phyloP scores from a whole-genome alignment of 805 yeast genomes.

The Candida orba region DNA sequence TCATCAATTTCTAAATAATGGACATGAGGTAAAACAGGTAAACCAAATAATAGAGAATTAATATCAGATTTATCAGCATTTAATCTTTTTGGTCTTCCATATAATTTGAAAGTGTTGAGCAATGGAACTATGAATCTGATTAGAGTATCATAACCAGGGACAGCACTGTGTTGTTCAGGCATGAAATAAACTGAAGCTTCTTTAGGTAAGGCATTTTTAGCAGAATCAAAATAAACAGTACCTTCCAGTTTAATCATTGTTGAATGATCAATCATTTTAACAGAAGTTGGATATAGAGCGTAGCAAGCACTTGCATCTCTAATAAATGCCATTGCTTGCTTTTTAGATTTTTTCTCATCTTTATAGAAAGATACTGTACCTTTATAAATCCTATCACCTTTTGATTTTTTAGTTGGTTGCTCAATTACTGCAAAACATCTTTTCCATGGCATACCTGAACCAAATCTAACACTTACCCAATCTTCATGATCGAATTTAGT shows the following conservation, averaged over 20 bases:
- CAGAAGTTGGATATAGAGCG: slow-evolving; percentile 90
- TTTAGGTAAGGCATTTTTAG: slow-evolving; percentile 38
- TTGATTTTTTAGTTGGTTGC: slow-evolving; percentile 47
- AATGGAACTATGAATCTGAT: slow-evolving; percentile 72
- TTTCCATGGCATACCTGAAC: slow-evolving; percentile 97
- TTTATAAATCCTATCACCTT: slow-evolving; percentile 34
- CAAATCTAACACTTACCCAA: slow-evolving; percentile 92
- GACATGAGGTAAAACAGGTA: slow-evolving; percentile 74
- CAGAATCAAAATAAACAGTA: slow-evolving; percentile 51
- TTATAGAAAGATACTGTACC: slow-evolving; percentile 55
- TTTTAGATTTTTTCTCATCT: slow-evolving; percentile 65
- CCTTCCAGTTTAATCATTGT: slow-evolving; percentile 91
- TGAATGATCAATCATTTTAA: slow-evolving; percentile 72
- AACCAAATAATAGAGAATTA: slow-evolving; percentile 63
- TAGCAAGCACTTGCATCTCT: slow-evolving; percentile 62
- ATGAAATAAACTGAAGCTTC: slow-evolving; percentile 65
- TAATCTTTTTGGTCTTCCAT: slow-evolving; percentile 72
- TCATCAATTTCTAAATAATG: slow-evolving; percentile 67
- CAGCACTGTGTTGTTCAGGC: slow-evolving; percentile 82
- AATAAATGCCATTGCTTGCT: slow-evolving; percentile 75
- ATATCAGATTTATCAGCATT: slow-evolving; percentile 63
- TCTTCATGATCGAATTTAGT: slow-evolving; percentile 84
- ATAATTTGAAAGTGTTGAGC: slow-evolving; percentile 67
- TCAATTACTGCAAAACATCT: slow-evolving; percentile 87
- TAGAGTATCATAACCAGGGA: slow-evolving; percentile 77